Base-by-base conservation (phyloP, 306 rosid species). In the Erythrophleum fordii region DNA sequence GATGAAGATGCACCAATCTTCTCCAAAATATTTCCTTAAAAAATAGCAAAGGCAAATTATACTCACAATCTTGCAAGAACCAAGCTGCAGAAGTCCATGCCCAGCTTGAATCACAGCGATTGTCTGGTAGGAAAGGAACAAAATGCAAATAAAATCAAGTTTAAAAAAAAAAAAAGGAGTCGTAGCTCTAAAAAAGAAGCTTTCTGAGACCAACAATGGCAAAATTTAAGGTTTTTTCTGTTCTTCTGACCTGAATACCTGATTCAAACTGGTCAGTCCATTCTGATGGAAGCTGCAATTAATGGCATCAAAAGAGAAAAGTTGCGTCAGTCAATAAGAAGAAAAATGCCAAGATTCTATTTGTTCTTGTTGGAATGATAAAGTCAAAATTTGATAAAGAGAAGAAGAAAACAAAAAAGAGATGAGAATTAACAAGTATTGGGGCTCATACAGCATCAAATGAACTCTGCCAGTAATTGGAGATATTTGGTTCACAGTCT, bases 41-140 rank as follows among this genome's bases (percentile, higher is more conserved):
- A 26, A 8, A 11, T 26, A 28, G 18, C 10, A 28, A 60, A 16
- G 22, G 68, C 11, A 13, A 16, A 61, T 28, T 16, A 61, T 14
- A 84, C 99, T 90, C 80, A 96, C 99, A 83, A 92, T 96, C 84
- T 93, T 96, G 91, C 99, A 96, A 65, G 99, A 96, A 80, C 99
- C 99, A 80, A 96, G 88, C 56, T 96, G 99, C 51, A 96, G 97
- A 82, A 96, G 99, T 74, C 99, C 99, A 85, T 96, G 99, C 1
- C 99, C 99, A 78, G 99, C 99, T 91, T 96, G 99, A 85, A 96
- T 93, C 2, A 96, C 99, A 87, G 99, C 99, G 55, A 96, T 96
- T 22, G 99, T 96, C 99, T 96, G 87, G 23, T 41, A 11, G 55
- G 76, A 49, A 85, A 53, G 75, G 17, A 66, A 78, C 58, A 14